These are phyloP conservation scores for Melanomma pulvis-pyrius DNA, from an alignment of 495 filamentous ascomycete species.

Conservation along the genomic window DNA sequence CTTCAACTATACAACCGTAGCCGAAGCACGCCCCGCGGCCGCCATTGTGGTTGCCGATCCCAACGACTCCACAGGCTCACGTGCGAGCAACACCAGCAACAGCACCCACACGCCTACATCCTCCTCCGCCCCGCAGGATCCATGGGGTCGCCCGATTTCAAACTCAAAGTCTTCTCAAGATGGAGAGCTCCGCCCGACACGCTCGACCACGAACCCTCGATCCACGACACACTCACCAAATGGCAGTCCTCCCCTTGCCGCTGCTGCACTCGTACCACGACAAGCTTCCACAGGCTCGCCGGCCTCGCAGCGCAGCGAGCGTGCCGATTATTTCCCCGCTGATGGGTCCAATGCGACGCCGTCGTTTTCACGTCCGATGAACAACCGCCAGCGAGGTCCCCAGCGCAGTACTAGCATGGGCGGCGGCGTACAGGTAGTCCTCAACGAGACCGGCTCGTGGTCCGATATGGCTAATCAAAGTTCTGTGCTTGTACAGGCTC, in stretches of 20 bases:
- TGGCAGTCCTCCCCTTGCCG: conserved; percentile 44
- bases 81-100: conserved; percentile 36
- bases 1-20: conserved; percentile 87
- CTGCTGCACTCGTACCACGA: conserved; percentile 18
- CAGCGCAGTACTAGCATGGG: conserved; percentile 72
- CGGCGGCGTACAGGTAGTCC: conserved; percentile 86
- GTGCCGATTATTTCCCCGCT: conserved; percentile 48
- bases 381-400: conserved; percentile 48
- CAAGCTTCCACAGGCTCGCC: conserved; percentile 25
- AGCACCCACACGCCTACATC: conserved; percentile 36
- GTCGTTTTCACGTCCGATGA: conserved; percentile 38
- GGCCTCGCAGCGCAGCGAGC: conserved; percentile 34
- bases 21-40: conserved; percentile 46
- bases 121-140: conserved; percentile 26
- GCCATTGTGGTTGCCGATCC: conserved; percentile 35
- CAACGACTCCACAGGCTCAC: conserved; percentile 49
- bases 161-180: conserved; percentile 31
- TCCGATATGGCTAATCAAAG: conserved; percentile 82
- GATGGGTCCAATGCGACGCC: conserved; percentile 43
- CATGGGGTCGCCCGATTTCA: conserved; percentile 12
- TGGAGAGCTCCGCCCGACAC: conserved; percentile 34
- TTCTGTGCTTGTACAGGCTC: conserved; percentile 73
- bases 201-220: conserved; percentile 35
- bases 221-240: conserved; percentile 46
- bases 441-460: conserved; percentile 88